phyloP scores from a whole-genome alignment of 2,329 filamentous ascomycete species.

The Penicillium decumbens region DNA sequence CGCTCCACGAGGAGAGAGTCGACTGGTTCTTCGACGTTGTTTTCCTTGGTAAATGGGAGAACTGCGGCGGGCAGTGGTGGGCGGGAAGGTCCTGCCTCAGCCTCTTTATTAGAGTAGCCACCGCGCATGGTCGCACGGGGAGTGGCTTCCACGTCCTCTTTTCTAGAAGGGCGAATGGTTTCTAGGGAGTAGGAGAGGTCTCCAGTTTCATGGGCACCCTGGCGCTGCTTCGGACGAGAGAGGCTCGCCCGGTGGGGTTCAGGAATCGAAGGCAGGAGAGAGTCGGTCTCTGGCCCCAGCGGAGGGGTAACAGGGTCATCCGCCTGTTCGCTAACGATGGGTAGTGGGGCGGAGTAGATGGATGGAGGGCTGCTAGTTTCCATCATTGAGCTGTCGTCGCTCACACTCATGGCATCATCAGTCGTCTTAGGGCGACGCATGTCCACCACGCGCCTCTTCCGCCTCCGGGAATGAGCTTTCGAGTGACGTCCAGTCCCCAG shows the following conservation, averaged over 20 bases:
- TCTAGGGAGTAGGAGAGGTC: slow-evolving; percentile 27
- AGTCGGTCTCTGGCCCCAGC: slow-evolving; percentile 41
- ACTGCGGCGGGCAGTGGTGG: slow-evolving; percentile 30
- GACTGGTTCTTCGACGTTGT: slow-evolving; percentile 36
- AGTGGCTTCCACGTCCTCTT: slow-evolving; percentile 31
- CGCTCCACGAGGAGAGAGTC: slow-evolving; percentile 51
- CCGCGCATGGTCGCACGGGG: slow-evolving; percentile 29
- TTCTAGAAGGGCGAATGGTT: slow-evolving; percentile 17
- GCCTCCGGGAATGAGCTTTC: slow-evolving; percentile 41
- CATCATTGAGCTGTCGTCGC: slow-evolving; percentile 40
- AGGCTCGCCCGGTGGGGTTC: slow-evolving; percentile 32
- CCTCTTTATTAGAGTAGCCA: slow-evolving; percentile 24
- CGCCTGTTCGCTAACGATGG: slow-evolving; percentile 58
- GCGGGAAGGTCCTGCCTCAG: slow-evolving; percentile 27
- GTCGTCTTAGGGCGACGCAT: slow-evolving; percentile 41
- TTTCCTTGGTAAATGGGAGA: slow-evolving; percentile 35
- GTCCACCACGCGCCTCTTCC: slow-evolving; percentile 49
- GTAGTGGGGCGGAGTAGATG: slow-evolving; percentile 50
- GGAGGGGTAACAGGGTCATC: slow-evolving; percentile 53
- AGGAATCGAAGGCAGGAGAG: slow-evolving; percentile 32
- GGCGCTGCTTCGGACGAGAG: slow-evolving; percentile 24
- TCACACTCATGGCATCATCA: slow-evolving; percentile 40
- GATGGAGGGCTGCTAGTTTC: slow-evolving; percentile 45
- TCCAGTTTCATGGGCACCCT: slow-evolving; percentile 21
- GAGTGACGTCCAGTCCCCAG: slow-evolving; percentile 42